These are phyloP conservation scores for Ceratocystis harringtonii DNA, from an alignment of 2,329 filamentous ascomycete genomes.

Conservation along the genomic window DNA sequence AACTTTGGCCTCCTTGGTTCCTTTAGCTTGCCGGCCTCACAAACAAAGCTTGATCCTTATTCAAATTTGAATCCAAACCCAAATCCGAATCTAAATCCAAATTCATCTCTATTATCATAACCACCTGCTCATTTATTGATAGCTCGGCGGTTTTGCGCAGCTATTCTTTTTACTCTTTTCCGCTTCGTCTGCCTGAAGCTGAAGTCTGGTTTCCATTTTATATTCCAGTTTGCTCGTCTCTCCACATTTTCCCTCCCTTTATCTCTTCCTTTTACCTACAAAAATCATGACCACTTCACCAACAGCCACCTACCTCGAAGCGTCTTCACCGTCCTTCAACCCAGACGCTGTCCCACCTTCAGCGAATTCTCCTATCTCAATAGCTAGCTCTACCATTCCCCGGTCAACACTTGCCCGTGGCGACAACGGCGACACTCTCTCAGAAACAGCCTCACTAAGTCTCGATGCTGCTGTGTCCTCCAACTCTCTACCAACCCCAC, in stretches of 20 bases:
- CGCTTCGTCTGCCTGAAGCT: not conserved
- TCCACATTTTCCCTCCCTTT: not conserved
- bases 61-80: not conserved
- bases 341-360: not conserved
- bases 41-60: not conserved
- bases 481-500: not conserved
- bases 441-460: not conserved
- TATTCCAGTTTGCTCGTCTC: not conserved
- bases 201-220: not conserved
- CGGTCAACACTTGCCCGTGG: constrained; percentile 3
- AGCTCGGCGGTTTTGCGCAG: not conserved
- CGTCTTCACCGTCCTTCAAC: not conserved
- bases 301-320: not conserved
- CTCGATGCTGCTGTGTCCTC: not conserved
- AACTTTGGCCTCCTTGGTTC: not conserved
- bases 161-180: not conserved
- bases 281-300: not conserved
- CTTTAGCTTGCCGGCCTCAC: not conserved
- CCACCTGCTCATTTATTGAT: not conserved
- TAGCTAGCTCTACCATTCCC: not conserved
- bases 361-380: not conserved
- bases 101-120: too few relatives aligned
- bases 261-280: not conserved
- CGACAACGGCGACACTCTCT: not conserved
- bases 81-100: too few relatives aligned